Conservation (phyloP, 768 basidiomycete genomes). For the Pisolithus albus region DNA sequence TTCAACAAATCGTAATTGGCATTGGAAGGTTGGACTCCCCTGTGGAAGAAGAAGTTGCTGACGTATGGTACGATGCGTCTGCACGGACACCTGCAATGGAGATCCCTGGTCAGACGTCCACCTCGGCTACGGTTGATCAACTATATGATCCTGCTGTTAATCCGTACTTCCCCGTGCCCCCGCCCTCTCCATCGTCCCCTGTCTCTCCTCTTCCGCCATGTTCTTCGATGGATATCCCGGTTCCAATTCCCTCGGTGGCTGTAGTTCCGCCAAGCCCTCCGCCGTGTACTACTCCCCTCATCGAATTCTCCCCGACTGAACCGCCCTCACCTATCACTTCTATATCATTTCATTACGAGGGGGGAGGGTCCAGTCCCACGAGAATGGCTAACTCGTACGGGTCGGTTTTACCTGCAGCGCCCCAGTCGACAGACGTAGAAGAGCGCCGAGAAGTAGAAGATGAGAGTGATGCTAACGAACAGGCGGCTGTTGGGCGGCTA, state of each 20-base stretch:
- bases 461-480: constrained; percentile 44
- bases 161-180: constrained; percentile 48
- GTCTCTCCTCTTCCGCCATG: constrained; percentile 13
- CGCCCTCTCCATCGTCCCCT: constrained; percentile 25
- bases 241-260: constrained; percentile 5
- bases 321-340: constrained; percentile 7
- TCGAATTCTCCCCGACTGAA: constrained; percentile 12
- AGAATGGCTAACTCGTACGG: constrained; percentile 8
- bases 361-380: background rate
- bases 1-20: constrained; percentile 84
- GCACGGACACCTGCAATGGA: constrained; percentile 28
- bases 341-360: constrained; percentile 14
- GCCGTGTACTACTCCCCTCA: constrained; percentile 8
- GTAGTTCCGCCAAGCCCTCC: constrained; percentile 8
- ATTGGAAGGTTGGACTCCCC: constrained; percentile 65
- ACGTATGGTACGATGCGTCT: constrained; percentile 28
- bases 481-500: constrained; percentile 78
- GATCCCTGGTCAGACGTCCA: constrained; percentile 14
- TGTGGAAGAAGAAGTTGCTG: constrained; percentile 29
- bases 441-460: constrained; percentile 30
- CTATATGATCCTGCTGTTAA: constrained; percentile 25
- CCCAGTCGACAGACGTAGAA: constrained; percentile 11
- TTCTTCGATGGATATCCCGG: constrained; percentile 5
- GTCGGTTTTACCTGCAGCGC: constrained; percentile 7
- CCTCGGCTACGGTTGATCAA: constrained; percentile 5